phyloP scores from a whole-genome alignment of 441 rosid genomes.

The Populus hybrid region DNA sequence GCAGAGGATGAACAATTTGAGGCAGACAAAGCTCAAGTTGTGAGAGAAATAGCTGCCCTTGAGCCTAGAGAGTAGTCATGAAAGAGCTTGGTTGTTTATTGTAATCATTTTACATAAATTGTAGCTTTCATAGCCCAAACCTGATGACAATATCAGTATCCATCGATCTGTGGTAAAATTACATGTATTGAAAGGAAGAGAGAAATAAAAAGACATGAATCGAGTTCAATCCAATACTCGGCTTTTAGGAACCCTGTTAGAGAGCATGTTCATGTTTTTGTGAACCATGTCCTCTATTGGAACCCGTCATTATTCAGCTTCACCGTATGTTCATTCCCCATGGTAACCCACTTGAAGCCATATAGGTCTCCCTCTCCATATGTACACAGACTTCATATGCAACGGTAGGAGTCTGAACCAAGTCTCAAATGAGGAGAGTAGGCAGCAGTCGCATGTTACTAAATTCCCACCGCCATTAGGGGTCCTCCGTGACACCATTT shows the following conservation, averaged over 20 bases:
- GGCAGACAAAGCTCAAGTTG: no score
- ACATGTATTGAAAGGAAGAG: background rate
- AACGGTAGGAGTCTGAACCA: no score
- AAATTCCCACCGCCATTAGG: background rate
- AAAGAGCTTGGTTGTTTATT: no score
- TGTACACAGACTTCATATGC: background rate
- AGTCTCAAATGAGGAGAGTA: background rate
- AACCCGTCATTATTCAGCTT: background rate
- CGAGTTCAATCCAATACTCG: background rate
- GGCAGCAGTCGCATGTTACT: no score
- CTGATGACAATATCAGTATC: background rate
- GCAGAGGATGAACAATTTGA: no score
- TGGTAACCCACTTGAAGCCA: background rate
- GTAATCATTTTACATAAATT: background rate
- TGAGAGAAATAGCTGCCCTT: no score
- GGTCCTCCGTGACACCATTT: no score
- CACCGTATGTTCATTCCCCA: background rate
- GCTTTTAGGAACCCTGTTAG: background rate
- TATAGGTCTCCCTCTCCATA: background rate
- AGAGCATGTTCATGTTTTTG: background rate
- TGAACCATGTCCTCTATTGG: background rate
- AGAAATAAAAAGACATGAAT: background rate
- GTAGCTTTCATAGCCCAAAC: conserved; percentile 4
- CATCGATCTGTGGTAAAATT: background rate
- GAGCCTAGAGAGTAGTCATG: no score